Percentiles rank a stretch among this genome's conserved stretches.
These are phyloP conservation scores for Trypanosoma cruzi DNA, from an alignment of 208 protist species.

Conservation along the genomic window DNA sequence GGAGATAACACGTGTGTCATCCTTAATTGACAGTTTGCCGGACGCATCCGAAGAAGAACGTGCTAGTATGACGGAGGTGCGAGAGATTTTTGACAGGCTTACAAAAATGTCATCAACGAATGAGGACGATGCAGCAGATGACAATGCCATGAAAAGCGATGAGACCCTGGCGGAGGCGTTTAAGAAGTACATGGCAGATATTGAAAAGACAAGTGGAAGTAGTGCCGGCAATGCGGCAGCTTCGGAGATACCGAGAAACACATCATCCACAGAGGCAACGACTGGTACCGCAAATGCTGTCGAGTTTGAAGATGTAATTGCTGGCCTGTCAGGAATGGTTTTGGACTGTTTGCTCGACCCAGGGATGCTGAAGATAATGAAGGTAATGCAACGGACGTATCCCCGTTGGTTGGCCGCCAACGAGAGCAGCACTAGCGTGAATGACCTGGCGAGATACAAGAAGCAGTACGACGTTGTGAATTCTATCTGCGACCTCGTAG, in stretches of 20 bases:
- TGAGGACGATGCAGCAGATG: conserved; percentile 42
- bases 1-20: conserved; percentile 15
- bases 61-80: conserved; percentile 28
- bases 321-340: conserved; percentile 48
- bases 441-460: conserved; percentile 50
- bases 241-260: not conserved
- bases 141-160: conserved; percentile 30
- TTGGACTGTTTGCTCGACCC: conserved; percentile 50
- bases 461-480: conserved; percentile 51
- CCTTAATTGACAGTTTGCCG: conserved; percentile 7
- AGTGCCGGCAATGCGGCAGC: not conserved
- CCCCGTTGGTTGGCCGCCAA: conserved; percentile 49
- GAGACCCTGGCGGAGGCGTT: not conserved
- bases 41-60: conserved; percentile 22
- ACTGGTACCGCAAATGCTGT: not conserved
- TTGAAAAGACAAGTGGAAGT: conserved; percentile 3
- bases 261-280: not conserved
- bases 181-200: not conserved
- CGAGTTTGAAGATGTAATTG: conserved; percentile 9
- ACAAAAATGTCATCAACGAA: conserved; percentile 30
- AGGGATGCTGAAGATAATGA: conserved; percentile 59
- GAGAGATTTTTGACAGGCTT: conserved; percentile 42
- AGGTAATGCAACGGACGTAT: conserved; percentile 70
- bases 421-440: conserved; percentile 30
- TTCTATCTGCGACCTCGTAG: conserved; percentile 66